Base-by-base conservation (phyloP, 2,329 filamentous ascomycete genomes). In the Herpotrichia juniperi region DNA sequence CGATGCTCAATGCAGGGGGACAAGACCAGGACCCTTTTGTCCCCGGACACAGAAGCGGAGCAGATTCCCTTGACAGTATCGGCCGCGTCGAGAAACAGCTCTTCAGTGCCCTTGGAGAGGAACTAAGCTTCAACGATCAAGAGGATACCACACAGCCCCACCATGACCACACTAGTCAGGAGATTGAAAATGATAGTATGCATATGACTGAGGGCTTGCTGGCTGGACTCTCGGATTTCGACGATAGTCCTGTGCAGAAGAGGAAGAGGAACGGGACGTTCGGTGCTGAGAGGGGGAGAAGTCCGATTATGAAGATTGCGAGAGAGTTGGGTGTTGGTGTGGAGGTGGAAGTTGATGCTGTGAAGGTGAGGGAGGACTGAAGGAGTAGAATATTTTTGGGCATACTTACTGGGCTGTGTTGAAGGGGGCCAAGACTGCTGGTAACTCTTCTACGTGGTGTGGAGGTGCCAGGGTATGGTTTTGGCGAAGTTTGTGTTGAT, bases 61-160 rank as follows among this genome's bases (percentile, higher is more conserved):
- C 63, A 51, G 65, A 62, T n/a, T 67, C 64, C 48, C 57, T 68
- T 25, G 68, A 69, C 31, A 69, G 67, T 43, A 47, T 71, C 0
- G 69, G 69, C 54, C 51, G 57, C 26, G 42, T 72, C 0, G 69
- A 72, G 58, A 50, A 55, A 32, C 57, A 68, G 32, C 51, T 71
- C 2, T 71, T 58, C 45, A 68, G 60, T 54, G 69, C 69, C 12
- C 48, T 73, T 6, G 68, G 68, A 1, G 68, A 70, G 4, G 67
- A 69, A 34, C 48, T 71, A 2, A 46, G 57, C 25, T 66, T 68
- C 14, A 56, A 68, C 16, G 51, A 14, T 17, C 34, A 39, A 6
- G 14, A 22, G 8, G 6, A 22, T 17, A 22, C 19, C n/a, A n/a
- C 34, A 39, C 34, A 19, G 34, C 16, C n/a, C n/a, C n/a, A n/a